Evolutionary conservation across 139 green algal species (phyloP).

Genomic region (Coelastrella sp.): DNA sequence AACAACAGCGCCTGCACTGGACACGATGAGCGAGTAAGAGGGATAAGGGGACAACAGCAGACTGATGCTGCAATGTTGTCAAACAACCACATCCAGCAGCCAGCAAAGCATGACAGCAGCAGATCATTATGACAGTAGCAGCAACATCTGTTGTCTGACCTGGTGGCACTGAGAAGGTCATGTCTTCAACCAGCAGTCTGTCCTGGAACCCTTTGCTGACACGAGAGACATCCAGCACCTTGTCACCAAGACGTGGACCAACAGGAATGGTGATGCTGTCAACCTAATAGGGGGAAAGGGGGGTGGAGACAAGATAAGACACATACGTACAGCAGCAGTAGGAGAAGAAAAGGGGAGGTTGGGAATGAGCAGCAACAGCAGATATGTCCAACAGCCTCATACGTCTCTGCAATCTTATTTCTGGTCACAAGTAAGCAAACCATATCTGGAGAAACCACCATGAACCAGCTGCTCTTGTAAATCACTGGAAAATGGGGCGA

Average conservation of each 20-base stretch:
- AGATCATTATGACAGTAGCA: too few relatives aligned
- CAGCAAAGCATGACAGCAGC: neutral
- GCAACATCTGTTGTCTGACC: too few relatives aligned
- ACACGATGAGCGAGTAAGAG: constrained; percentile 16
- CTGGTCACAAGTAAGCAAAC: too few relatives aligned
- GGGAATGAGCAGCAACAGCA: neutral
- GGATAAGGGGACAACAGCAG: too few relatives aligned
- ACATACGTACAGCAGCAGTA: neutral
- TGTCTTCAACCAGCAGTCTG: constrained; percentile 65
- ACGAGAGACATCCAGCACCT: constrained; percentile 64
- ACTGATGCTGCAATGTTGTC: too few relatives aligned
- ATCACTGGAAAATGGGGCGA: too few relatives aligned
- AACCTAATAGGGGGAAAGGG: too few relatives aligned
- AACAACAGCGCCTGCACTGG: constrained; percentile 46
- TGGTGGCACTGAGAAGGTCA: constrained; percentile 71
- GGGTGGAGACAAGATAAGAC: too few relatives aligned
- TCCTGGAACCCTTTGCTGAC: constrained; percentile 51
- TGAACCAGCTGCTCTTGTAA: too few relatives aligned
- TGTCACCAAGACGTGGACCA: constrained; percentile 74
- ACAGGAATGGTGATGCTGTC: constrained; percentile 85
- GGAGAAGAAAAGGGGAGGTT: neutral
- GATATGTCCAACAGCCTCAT: too few relatives aligned
- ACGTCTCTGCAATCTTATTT: too few relatives aligned
- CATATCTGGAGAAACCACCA: too few relatives aligned
- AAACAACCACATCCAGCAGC: neutral